phyloP scores from a whole-genome alignment of 352 stramenopile species.

The Pythium apleroticum region DNA sequence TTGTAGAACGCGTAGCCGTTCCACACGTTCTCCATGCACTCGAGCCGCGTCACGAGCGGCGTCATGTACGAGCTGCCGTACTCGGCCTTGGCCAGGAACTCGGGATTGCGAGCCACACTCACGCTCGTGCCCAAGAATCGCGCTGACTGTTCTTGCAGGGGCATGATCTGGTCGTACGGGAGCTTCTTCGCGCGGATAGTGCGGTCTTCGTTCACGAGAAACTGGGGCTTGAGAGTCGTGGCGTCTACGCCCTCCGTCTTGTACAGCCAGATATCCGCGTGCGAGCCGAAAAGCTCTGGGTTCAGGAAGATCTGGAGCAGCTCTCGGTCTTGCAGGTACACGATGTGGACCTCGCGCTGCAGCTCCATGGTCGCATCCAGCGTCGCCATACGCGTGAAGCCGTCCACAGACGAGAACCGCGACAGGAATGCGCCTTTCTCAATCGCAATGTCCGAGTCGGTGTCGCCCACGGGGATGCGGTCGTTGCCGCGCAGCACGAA shows the following conservation, averaged over 20 bases:
- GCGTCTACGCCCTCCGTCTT: conserved; percentile 42
- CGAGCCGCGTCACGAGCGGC: conserved; percentile 65
- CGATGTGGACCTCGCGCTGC: conserved; percentile 42
- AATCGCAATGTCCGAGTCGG: conserved; percentile 77
- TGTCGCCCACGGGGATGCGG: conserved; percentile 71
- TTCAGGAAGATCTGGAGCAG: conserved; percentile 70
- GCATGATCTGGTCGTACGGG: conserved; percentile 66
- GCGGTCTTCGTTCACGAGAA: conserved; percentile 69
- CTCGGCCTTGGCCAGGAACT: conserved; percentile 60
- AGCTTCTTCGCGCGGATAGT: conserved; percentile 68
- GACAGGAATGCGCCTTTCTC: conserved; percentile 55
- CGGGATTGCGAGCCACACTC: conserved; percentile 52
- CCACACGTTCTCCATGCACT: conserved; percentile 79
- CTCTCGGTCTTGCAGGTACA: conserved; percentile 55
- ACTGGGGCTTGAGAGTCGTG: conserved; percentile 32
- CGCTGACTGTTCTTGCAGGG: conserved; percentile 36
- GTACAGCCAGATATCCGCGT: conserved; percentile 84
- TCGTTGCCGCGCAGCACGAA: conserved; percentile 69
- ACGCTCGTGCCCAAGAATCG: conserved; percentile 61
- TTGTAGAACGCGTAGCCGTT: conserved; percentile 83
- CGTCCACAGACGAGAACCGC: conserved; percentile 46
- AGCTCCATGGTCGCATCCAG: conserved; percentile 51
- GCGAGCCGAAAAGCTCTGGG: conserved; percentile 43
- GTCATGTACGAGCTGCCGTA: conserved; percentile 74
- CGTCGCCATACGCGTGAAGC: conserved; percentile 50